These are phyloP conservation scores for Toxicodendron radicans DNA, from an alignment of 345 rosid species.

Conservation along the genomic window DNA sequence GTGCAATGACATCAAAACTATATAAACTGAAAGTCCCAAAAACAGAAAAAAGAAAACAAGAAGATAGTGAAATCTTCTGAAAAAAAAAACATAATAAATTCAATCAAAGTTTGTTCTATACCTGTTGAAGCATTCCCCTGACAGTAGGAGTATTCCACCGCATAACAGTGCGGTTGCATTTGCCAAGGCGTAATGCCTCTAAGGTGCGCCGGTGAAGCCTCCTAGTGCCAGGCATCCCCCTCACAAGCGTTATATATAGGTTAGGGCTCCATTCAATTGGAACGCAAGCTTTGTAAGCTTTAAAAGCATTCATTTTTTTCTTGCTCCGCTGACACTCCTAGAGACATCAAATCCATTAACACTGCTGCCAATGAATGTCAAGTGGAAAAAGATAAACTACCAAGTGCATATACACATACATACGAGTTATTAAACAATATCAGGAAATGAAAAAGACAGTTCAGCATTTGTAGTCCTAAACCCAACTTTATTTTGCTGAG, in stretches of 20 bases:
- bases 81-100: neutral
- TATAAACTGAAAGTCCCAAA: neutral
- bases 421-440: too few species aligned
- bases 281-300: constrained; percentile 67
- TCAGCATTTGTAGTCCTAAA: too few species aligned
- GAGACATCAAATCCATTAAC: neutral
- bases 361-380: too few species aligned
- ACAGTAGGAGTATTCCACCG: constrained; percentile 63
- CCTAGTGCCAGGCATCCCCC: constrained; percentile 85
- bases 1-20: neutral
- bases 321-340: constrained; percentile 13
- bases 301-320: constrained; percentile 66
- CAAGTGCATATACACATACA: too few species aligned
- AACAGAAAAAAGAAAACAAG: neutral
- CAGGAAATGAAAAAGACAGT: too few species aligned
- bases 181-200: constrained; percentile 68
- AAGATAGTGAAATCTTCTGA: neutral
- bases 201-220: constrained; percentile 78
- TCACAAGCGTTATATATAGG: constrained; percentile 68
- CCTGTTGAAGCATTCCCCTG: constrained; percentile 83
- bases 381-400: neutral
- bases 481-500: too few species aligned
- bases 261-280: constrained; percentile 68
- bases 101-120: constrained; percentile 6
- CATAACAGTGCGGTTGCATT: constrained; percentile 73